Percentiles rank a stretch among this genome's conserved stretches.
Conservation (phyloP, 1,284 basidiomycete genomes). For the Cystobasidium slooffiae region DNA sequence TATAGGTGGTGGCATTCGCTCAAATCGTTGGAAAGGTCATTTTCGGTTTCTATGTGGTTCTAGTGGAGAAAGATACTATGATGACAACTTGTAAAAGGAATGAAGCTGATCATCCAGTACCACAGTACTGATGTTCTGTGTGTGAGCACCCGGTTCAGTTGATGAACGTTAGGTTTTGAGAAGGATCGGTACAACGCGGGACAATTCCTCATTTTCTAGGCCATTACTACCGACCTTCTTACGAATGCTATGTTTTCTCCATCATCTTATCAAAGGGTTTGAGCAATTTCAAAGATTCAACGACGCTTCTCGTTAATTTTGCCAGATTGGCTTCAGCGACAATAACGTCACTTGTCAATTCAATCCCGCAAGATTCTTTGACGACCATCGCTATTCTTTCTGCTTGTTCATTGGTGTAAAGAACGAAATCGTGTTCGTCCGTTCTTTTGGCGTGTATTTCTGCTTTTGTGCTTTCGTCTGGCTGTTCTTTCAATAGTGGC, state of each 20-base stretch:
- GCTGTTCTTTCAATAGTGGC: conserved; percentile 19
- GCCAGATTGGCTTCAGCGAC: conserved; percentile 90
- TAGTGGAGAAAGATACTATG: conserved; percentile 34
- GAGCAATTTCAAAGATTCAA: conserved; percentile 76
- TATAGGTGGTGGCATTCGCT: conserved; percentile 55
- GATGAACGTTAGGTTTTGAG: background rate
- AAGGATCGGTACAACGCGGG: background rate
- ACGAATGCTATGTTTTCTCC: background rate
- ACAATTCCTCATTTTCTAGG: background rate
- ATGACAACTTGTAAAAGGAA: too few relatives aligned
- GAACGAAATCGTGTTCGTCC: conserved; percentile 89
- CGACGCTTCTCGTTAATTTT: conserved; percentile 77
- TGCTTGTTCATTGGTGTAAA: conserved; percentile 89
- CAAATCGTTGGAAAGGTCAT: conserved; percentile 50
- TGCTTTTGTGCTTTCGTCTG: conserved; percentile 22
- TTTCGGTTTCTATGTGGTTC: conserved; percentile 55
- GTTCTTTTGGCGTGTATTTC: conserved; percentile 38
- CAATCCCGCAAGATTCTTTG: conserved; percentile 79
- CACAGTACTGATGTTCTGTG: too few relatives aligned
- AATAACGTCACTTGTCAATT: conserved; percentile 85
- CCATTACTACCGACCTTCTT: background rate
- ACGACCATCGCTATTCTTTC: conserved; percentile 79
- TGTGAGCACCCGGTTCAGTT: too few relatives aligned
- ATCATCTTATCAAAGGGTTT: conserved; percentile 43
- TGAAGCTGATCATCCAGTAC: too few relatives aligned